Percentiles rank a stretch among this genome's conserved stretches.
phyloP scores from a whole-genome alignment of 2,329 filamentous ascomycete genomes.

The Allantophomopsis lycopodina region DNA sequence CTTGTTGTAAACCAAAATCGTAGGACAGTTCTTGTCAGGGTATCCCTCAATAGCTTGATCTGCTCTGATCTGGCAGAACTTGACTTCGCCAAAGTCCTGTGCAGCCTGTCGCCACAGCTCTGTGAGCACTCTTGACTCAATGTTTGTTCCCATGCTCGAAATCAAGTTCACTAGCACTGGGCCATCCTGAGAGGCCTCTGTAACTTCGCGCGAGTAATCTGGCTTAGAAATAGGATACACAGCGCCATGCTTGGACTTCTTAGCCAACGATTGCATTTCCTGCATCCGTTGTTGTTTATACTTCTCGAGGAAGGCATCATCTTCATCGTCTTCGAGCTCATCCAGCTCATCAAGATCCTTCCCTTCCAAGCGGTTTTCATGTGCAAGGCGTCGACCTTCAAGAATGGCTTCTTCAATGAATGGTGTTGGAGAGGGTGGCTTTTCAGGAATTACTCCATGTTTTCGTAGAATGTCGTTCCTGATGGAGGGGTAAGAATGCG shows the following conservation, averaged over 20 bases:
- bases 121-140: slow-evolving; percentile 70
- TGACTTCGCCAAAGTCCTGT: slow-evolving; percentile 78
- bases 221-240: slow-evolving; percentile 93
- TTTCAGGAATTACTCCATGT: slow-evolving; percentile 95
- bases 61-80: slow-evolving; percentile 92
- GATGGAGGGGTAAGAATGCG: slow-evolving; percentile 1
- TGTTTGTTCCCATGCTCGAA: slow-evolving; percentile 63
- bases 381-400: slow-evolving; percentile 69
- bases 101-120: slow-evolving; percentile 82
- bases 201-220: slow-evolving; percentile 84
- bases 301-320: slow-evolving; percentile 77
- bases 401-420: slow-evolving; percentile 90
- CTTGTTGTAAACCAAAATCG: slow-evolving; percentile 82
- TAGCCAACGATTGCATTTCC: slow-evolving; percentile 63
- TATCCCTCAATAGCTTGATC: slow-evolving; percentile 94
- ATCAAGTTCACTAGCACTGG: slow-evolving; percentile 69
- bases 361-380: slow-evolving; percentile 86
- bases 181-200: slow-evolving; percentile 66
- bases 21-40: slow-evolving; percentile 88
- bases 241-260: slow-evolving; percentile 70
- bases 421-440: slow-evolving; percentile 86
- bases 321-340: slow-evolving; percentile 89
- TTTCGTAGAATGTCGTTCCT: slow-evolving; percentile 99
- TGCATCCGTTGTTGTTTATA: slow-evolving; percentile 81
- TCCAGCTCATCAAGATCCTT: slow-evolving; percentile 91